A percentile compares a stretch with the other conserved stretches of the same genome.
phyloP scores from a whole-genome alignment of 352 stramenopile species.

The Aphanomyces invadans region DNA sequence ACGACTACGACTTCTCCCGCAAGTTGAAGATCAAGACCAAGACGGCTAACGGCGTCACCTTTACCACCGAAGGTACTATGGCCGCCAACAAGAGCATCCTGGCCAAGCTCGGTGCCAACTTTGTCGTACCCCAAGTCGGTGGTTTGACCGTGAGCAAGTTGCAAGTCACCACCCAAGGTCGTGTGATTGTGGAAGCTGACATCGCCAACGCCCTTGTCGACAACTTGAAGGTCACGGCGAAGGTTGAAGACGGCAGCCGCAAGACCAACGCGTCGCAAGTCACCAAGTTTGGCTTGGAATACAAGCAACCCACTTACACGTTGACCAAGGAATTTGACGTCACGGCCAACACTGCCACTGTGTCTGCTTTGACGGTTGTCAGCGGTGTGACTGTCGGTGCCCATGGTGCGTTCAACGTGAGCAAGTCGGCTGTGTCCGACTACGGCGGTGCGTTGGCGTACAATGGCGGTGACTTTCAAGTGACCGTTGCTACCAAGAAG shows the following conservation, averaged over 20 bases:
- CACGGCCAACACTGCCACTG: conserved; percentile 53
- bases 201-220: conserved; percentile 67
- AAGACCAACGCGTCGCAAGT: conserved; percentile 64
- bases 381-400: conserved; percentile 52
- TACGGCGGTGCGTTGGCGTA: conserved; percentile 71
- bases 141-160: conserved; percentile 85
- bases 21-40: conserved; percentile 82
- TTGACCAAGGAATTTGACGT: conserved; percentile 69
- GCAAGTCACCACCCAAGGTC: conserved; percentile 72
- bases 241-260: conserved; percentile 72
- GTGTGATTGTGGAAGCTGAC: conserved; percentile 69
- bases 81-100: conserved; percentile 78
- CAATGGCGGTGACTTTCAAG: conserved; percentile 58
- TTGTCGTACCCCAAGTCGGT: conserved; percentile 27
- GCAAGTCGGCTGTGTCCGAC: conserved; percentile 71
- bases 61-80: conserved; percentile 79
- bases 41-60: conserved; percentile 61
- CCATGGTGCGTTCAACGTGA: conserved; percentile 68
- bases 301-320: conserved; percentile 65
- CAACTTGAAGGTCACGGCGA: conserved; percentile 74
- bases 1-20: conserved; percentile 73
- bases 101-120: conserved; percentile 51
- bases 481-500: conserved; percentile 70
- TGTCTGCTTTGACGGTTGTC: conserved; percentile 46
- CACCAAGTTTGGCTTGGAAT: conserved; percentile 67